Percentiles rank a stretch among this genome's conserved stretches.
Conservation (phyloP, 495 filamentous ascomycete genomes). For the Poronia punctata region DNA sequence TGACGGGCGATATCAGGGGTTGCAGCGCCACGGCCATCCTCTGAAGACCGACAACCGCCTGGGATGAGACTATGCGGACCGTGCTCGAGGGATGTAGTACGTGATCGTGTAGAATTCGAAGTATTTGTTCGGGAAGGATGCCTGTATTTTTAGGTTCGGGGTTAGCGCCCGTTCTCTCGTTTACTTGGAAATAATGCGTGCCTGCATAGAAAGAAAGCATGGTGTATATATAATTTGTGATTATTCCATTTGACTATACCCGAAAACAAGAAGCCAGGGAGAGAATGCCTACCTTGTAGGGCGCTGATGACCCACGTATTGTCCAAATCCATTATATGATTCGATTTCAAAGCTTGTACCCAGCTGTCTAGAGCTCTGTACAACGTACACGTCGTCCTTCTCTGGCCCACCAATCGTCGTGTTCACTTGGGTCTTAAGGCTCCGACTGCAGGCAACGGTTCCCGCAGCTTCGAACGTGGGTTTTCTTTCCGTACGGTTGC, state of each 20-base stretch:
- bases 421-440: too few relatives aligned
- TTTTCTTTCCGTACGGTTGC: too few relatives aligned
- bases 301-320: conserved; percentile 18
- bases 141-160: conserved; percentile 16
- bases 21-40: conserved; percentile 5
- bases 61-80: conserved; percentile 25
- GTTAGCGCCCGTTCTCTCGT: neutral
- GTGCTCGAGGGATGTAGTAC: conserved; percentile 29
- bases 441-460: too few relatives aligned
- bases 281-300: conserved; percentile 17
- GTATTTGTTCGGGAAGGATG: conserved; percentile 32
- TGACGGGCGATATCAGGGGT: conserved; percentile 40
- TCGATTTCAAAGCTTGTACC: too few relatives aligned
- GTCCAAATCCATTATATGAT: conserved; percentile 16
- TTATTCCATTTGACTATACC: too few relatives aligned
- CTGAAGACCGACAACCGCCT: conserved; percentile 30
- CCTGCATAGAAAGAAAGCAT: too few relatives aligned
- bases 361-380: too few relatives aligned
- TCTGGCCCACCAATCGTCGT: too few relatives aligned
- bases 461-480: too few relatives aligned
- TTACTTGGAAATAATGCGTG: too few relatives aligned
- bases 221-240: too few relatives aligned
- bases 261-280: neutral
- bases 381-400: too few relatives aligned
- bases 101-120: conserved; percentile 31